Evolutionary conservation across 208 protist genomes (phyloP).

Genomic region (Crithidia expoeki): DNA sequence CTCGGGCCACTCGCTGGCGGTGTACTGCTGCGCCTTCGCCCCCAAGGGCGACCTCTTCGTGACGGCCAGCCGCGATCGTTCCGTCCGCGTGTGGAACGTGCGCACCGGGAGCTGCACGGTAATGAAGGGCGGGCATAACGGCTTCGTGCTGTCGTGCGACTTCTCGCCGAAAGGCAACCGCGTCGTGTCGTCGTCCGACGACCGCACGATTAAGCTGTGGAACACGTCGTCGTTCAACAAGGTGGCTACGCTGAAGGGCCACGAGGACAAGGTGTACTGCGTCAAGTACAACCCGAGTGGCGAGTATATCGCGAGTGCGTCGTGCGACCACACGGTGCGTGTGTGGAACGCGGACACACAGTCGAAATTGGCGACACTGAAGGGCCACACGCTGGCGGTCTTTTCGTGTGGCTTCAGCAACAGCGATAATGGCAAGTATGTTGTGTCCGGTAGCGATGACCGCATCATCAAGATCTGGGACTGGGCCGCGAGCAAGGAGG

Average conservation of each 20-base stretch:
- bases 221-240: conserved; percentile 72
- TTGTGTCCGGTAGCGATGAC: conserved; percentile 85
- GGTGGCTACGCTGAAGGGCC: conserved; percentile 89
- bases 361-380: conserved; percentile 63
- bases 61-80: conserved; percentile 78
- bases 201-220: conserved; percentile 85
- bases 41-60: conserved; percentile 77
- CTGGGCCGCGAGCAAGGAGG: conserved; percentile 66
- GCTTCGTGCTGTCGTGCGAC: conserved; percentile 88
- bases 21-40: conserved; percentile 87
- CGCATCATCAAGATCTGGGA: conserved; percentile 88
- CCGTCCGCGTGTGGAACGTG: conserved; percentile 81
- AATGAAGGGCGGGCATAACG: conserved; percentile 90
- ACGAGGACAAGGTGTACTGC: conserved; percentile 94
- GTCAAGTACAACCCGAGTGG: conserved; percentile 88
- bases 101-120: conserved; percentile 57
- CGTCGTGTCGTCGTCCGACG: conserved; percentile 75
- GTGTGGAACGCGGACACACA: conserved; percentile 84
- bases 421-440: conserved; percentile 68
- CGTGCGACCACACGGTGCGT: conserved; percentile 76
- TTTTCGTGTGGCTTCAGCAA: conserved; percentile 88
- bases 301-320: conserved; percentile 88
- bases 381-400: conserved; percentile 74
- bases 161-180: conserved; percentile 87
- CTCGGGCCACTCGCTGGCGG: conserved; percentile 67